Conservation (phyloP, 148 eudicot genomes). For the Chenopodium quinoa region DNA sequence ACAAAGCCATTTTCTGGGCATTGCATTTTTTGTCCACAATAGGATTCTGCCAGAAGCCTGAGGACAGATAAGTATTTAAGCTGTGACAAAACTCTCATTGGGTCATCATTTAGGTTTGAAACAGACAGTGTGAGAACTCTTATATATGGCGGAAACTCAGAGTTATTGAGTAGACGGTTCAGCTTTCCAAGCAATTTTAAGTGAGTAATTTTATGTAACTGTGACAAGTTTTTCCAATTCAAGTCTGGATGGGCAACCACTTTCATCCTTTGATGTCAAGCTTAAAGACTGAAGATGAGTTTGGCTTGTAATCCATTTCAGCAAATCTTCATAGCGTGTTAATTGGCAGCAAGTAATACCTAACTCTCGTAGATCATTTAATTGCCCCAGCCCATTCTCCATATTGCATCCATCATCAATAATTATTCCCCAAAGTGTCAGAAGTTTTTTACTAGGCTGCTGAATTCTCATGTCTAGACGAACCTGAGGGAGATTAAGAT, state of each 20-base stretch:
- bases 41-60: conserved; percentile 45
- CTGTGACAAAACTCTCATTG: conserved; percentile 39
- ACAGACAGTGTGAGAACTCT: conserved; percentile 44
- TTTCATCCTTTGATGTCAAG: conserved; percentile 39
- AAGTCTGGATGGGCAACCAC: conserved; percentile 33
- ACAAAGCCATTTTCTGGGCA: conserved; percentile 34
- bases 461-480: conserved; percentile 26
- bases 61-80: conserved; percentile 36
- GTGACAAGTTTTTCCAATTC: conserved; percentile 18
- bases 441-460: conserved; percentile 21
- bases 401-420: conserved; percentile 28
- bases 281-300: conserved; percentile 33
- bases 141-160: conserved; percentile 34
- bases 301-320: conserved; percentile 31
- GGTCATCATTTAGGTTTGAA: conserved; percentile 36
- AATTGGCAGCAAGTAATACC: conserved; percentile 39
- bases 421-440: conserved; percentile 44
- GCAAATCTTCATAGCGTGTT: conserved; percentile 4
- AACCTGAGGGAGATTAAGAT: conserved; percentile 42
- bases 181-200: conserved; percentile 41
- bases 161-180: background rate
- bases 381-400: conserved; percentile 20
- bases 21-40: conserved; percentile 16
- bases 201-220: conserved; percentile 30
- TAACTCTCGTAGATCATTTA: conserved; percentile 37